Base-by-base conservation (phyloP, 2,329 filamentous ascomycete genomes). In the Aureobasidium leucospermi region DNA sequence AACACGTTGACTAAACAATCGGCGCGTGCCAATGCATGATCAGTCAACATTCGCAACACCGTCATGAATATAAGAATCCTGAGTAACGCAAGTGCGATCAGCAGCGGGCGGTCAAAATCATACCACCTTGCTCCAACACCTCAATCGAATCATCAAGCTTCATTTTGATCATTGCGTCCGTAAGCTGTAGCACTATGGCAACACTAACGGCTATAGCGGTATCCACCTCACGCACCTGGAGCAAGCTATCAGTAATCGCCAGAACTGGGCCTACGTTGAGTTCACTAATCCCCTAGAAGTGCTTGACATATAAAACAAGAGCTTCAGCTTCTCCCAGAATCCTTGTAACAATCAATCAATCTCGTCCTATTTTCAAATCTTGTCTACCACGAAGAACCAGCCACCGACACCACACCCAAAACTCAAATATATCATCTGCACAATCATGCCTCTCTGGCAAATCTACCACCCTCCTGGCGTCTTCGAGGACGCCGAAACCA, bases 381-480 rank as follows among this genome's bases (percentile, higher is more conserved):
- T 7, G 23, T 13, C n/a, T 8, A 32, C 4, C n/a, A 10, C 11
- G 1, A 49, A 5, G 10, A 6, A 19, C 1, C 15, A 13, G 11
- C 3, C 34, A 36, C 8, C 1, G 11, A 46, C 29, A 31, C 16
- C 13, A 47, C 16, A 32, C 3, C 49, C 10, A 5, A 42, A 32
- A 31, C 13, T 32, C 49, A 19, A n/a, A 8, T 13, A 4, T 13
- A 34, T 39, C 34, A 1, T 28, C 3, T 28, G 3, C 7, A 10
- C 8, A 7, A 7, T 6, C 19, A 78, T 78, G 76, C 75, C 76
- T 63, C 73, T 76, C 62, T 78, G 74, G 75, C 65, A 66, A 8
- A 69, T 78, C 63, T 76, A 70, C 68, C 74, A 77, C 65, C 70
- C 75, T 0, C 62, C 65, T 1, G 64, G 62, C 32, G 67, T 69